A percentile compares a stretch with the other conserved stretches of the same genome.
phyloP scores from a whole-genome alignment of 176 grass and related monocot genomes.

The sorghum (Sorghum bicolor) region DNA sequence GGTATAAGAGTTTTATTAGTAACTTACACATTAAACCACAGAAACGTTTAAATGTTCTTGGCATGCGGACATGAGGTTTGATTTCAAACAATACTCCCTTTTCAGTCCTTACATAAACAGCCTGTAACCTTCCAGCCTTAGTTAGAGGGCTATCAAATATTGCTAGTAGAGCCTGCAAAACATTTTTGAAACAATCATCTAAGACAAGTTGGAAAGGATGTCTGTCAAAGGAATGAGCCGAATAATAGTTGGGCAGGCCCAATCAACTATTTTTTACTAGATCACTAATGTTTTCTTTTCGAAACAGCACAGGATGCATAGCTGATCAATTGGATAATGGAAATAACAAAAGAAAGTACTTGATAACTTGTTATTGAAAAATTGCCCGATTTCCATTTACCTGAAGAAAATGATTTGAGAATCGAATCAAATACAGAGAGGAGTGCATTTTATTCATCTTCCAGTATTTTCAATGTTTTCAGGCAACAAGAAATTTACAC shows the following conservation, averaged over 20 bases:
- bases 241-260: neutral
- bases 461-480: neutral
- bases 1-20: neutral
- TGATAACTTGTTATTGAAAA: neutral
- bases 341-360: neutral
- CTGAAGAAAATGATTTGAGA: neutral
- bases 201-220: neutral
- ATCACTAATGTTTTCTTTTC: neutral
- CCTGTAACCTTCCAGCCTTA: conserved; percentile 90
- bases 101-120: conserved; percentile 92
- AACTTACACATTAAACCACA: conserved; percentile 93
- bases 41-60: conserved; percentile 85
- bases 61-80: conserved; percentile 90
- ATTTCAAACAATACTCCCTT: conserved; percentile 96
- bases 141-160: conserved; percentile 96
- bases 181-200: neutral
- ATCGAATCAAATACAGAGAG: neutral
- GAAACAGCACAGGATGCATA: neutral
- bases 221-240: neutral
- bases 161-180: conserved; percentile 75
- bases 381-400: neutral
- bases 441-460: neutral
- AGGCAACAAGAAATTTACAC: neutral
- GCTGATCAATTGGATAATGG: neutral
- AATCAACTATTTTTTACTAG: neutral